Base-by-base conservation (phyloP, 257 asterid genomes). In the Jacaranda mimosifolia region DNA sequence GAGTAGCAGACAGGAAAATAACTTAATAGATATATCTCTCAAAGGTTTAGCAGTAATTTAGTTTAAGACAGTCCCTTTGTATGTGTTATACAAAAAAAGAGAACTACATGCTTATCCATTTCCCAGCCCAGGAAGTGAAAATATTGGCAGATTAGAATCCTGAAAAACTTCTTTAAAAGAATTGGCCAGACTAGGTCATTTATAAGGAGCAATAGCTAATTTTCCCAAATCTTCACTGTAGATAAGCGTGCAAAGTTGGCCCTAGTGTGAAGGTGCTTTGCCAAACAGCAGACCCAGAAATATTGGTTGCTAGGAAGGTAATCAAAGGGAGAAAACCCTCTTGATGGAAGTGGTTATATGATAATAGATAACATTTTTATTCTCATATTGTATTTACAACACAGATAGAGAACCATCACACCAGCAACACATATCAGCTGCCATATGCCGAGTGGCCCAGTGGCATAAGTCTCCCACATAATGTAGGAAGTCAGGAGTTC, bases 161-260 rank as follows among this genome's bases (percentile, higher is more conserved):
- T 70, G 26, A 77, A 70, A 58, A 38, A 70, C 65, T 38, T 71
- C 32, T 60, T 15, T 26, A 13, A 14, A 38, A 12, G 55, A 14
- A 60, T 48, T 39, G n/a, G 2, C 51, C 43, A 35, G 42, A 77
- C 51, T 51, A 15, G 67, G 39, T 45, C 51, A 18, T 45, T 6
- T 67, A 5, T 13, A 17, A 63, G 48, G 39, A 57, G 46, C 8
- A 69, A 21, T 14, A 68, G 45, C 12, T 70, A 64, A 57, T 13
- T 35, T 55, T 67, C 58, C 53, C 63, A 75, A 62, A 15, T 60
- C 63, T 73, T 6, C 9, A 63, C 17, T 18, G 58, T 63, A 75
- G 65, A 56, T 36, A 63, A 75, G 36, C 26, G 52, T 21, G 51
- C 49, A 66, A 66, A 59, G 39, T 42, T 56, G 13, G 63, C 38